These are phyloP conservation scores for Pyrenochaeta sp. DNA, from an alignment of 2,329 filamentous ascomycete genomes.

Conservation along the genomic window DNA sequence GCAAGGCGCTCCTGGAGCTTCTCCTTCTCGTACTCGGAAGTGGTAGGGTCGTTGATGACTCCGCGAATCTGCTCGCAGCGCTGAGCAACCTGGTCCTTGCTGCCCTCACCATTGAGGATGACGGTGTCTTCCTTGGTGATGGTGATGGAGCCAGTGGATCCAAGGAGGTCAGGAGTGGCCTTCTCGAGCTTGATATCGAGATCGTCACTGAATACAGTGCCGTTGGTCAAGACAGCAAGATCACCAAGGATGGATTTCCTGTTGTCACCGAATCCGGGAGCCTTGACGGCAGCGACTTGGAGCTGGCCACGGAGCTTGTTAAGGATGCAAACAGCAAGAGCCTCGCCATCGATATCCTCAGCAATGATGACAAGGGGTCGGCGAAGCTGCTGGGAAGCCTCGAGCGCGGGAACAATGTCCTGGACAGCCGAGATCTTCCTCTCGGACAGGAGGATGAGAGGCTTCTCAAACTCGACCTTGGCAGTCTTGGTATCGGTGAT, in stretches of 20 bases:
- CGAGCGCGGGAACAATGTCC: constrained; percentile 97
- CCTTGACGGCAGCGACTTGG: constrained; percentile 98
- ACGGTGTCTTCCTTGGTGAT: constrained; percentile 99
- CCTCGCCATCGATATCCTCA: constrained; percentile 98
- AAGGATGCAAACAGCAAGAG: constrained; percentile 96
- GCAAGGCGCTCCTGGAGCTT: constrained; percentile 99
- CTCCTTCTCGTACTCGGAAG: constrained; percentile 99
- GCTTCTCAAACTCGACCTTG: constrained; percentile 99
- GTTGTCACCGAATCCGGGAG: constrained; percentile 99
- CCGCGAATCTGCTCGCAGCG: constrained; percentile 99
- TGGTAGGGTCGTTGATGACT: constrained; percentile 90
- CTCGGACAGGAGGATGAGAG: constrained; percentile 96
- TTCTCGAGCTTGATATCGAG: constrained; percentile 99
- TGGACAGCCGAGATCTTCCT: constrained; percentile 99
- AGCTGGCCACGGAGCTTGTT: constrained; percentile 99
- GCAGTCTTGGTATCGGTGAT: constrained; percentile 98
- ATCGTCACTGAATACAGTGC: constrained; percentile 97
- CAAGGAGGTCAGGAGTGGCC: constrained; percentile 93
- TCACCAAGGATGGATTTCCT: constrained; percentile 99
- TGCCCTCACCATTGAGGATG: constrained; percentile 94
- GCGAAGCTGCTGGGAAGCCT: constrained; percentile 94
- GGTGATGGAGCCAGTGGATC: constrained; percentile 96
- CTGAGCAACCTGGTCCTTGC: constrained; percentile 91
- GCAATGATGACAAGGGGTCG: constrained; percentile 97
- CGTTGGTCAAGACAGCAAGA: constrained; percentile 93